Conservation (phyloP, 2,329 filamentous ascomycete species). For the Metarhizium brunneum region DNA sequence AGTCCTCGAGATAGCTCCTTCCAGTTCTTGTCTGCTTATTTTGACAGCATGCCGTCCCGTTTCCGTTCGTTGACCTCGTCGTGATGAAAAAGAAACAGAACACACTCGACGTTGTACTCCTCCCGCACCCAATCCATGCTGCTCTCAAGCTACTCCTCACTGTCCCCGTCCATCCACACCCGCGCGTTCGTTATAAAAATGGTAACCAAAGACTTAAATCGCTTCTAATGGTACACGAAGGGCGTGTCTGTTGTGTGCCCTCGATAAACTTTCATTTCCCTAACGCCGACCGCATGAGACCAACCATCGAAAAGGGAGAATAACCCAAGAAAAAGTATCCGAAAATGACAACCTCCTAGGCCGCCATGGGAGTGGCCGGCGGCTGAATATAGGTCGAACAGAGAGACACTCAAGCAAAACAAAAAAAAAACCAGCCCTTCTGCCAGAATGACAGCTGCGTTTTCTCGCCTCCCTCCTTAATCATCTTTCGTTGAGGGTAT, state of each 20-base stretch:
- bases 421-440: neutral
- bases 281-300: conserved; percentile 6
- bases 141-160: neutral
- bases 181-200: neutral
- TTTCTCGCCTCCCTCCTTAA: neutral
- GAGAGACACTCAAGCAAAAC: neutral
- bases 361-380: neutral
- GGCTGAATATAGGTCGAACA: neutral
- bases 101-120: neutral
- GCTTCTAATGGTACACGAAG: conserved; percentile 5
- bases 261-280: neutral
- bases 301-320: neutral
- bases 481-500: neutral
- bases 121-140: neutral
- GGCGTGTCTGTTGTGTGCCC: neutral
- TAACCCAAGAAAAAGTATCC: conserved; percentile 2
- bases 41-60: neutral
- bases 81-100: neutral
- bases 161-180: neutral
- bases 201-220: neutral
- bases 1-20: neutral
- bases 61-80: neutral
- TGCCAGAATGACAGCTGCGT: neutral
- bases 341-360: conserved; percentile 1
- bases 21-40: neutral